A percentile compares a stretch with the other conserved stretches of the same genome.
These are phyloP conservation scores for Carpinus fangiana DNA, from an alignment of 306 rosid species.

Conservation along the genomic window DNA sequence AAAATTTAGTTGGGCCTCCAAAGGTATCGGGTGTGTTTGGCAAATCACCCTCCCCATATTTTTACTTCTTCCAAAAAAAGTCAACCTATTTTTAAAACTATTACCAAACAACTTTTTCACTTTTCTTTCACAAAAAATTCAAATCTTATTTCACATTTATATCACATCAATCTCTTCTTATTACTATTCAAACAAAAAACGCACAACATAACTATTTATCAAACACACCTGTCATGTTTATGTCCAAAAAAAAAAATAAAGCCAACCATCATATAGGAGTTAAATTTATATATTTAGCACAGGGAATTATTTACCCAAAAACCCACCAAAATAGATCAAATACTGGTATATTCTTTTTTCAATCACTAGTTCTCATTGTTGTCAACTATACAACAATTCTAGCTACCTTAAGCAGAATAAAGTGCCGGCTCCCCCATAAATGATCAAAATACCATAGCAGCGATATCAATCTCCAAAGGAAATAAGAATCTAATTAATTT, in stretches of 20 bases:
- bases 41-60: too few species aligned
- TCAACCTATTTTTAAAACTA: too few species aligned
- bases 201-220: too few species aligned
- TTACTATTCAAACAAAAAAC: too few species aligned
- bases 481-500: conserved; percentile 30
- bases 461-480: conserved; percentile 32
- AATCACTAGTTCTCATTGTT: conserved; percentile 16
- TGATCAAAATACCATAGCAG: conserved; percentile 30
- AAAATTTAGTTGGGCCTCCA: not conserved
- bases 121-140: too few species aligned
- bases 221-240: too few species aligned
- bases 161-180: too few species aligned
- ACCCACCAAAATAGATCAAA: not conserved
- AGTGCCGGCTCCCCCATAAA: conserved; percentile 5
- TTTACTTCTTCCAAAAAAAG: too few species aligned
- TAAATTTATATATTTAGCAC: conserved; percentile 2
- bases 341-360: not conserved
- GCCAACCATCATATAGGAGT: not conserved
- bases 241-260: not conserved
- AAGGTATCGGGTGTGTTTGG: not conserved
- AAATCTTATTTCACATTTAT: too few species aligned
- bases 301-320: not conserved
- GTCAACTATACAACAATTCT: conserved; percentile 35
- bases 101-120: too few species aligned
- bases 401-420: conserved; percentile 18